Evolutionary conservation across 2,329 filamentous ascomycete genomes (phyloP).

Genomic region (Xylariaceae sp.): DNA sequence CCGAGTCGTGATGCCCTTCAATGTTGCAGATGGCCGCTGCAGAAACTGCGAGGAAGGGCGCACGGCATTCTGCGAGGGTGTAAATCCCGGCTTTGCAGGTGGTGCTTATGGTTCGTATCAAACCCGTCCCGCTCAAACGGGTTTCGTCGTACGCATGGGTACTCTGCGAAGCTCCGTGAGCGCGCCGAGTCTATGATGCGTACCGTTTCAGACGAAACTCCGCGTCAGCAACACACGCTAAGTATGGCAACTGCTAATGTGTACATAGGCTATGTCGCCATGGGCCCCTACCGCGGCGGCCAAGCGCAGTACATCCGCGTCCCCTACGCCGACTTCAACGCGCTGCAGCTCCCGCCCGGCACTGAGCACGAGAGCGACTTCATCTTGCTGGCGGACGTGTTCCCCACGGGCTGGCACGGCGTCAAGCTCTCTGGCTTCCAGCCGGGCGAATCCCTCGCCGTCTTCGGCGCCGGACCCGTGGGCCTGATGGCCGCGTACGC

Average conservation of each 20-base stretch:
- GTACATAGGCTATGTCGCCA: slow-evolving; percentile 3
- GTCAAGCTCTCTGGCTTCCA: slow-evolving; percentile 5
- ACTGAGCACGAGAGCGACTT: slow-evolving; percentile 6
- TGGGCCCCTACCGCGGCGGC: slow-evolving; percentile 6
- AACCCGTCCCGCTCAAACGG: background rate
- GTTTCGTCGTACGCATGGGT: background rate
- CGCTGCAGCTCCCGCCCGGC: slow-evolving; percentile 4
- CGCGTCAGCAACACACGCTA: too few relatives aligned
- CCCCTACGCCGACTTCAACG: slow-evolving; percentile 7
- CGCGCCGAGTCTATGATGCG: too few relatives aligned
- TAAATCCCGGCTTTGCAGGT: slow-evolving; percentile 6
- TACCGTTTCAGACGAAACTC: too few relatives aligned
- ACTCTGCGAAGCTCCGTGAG: too few relatives aligned
- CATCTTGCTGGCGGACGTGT: slow-evolving; percentile 6
- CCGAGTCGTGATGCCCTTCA: slow-evolving; percentile 6
- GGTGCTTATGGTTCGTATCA: slow-evolving; percentile 2
- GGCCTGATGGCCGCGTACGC: slow-evolving; percentile 30
- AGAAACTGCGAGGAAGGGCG: slow-evolving; percentile 7
- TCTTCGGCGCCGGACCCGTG: slow-evolving; percentile 33
- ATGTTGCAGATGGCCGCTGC: slow-evolving; percentile 6
- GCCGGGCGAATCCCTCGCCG: slow-evolving; percentile 16
- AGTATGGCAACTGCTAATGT: too few relatives aligned
- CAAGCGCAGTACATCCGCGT: slow-evolving; percentile 7
- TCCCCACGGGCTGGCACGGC: slow-evolving; percentile 6
- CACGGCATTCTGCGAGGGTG: slow-evolving; percentile 6